Evolutionary conservation across 2,329 filamentous ascomycete genomes (phyloP).

Genomic region (Penicillium sp.): DNA sequence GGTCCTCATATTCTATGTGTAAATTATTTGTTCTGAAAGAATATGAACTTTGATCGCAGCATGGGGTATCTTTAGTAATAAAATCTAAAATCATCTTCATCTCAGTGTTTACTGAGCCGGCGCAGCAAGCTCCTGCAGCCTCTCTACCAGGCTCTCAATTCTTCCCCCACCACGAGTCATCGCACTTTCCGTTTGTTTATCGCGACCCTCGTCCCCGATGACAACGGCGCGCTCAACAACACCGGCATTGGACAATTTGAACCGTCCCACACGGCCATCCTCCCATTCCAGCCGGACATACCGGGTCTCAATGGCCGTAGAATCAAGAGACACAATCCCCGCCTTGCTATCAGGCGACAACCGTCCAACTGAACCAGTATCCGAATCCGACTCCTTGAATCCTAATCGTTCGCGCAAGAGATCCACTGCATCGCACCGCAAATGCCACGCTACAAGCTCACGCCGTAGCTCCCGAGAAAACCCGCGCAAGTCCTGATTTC

Average conservation of each 20-base stretch:
- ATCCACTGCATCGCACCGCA: conserved; percentile 39
- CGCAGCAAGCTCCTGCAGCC: conserved; percentile 23
- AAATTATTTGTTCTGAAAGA: not conserved
- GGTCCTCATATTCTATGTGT: not conserved
- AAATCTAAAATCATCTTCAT: not conserved
- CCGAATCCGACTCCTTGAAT: conserved; percentile 18
- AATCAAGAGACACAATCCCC: conserved; percentile 37
- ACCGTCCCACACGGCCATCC: conserved; percentile 45
- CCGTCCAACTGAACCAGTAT: conserved; percentile 12
- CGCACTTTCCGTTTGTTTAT: conserved; percentile 36
- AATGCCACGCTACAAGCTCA: conserved; percentile 45
- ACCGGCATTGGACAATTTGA: conserved; percentile 44
- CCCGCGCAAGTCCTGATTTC: conserved; percentile 37
- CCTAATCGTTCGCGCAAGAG: conserved; percentile 36
- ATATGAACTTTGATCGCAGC: not conserved
- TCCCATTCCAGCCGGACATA: conserved; percentile 47
- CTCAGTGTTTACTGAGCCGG: not conserved
- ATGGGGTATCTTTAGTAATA: conserved; percentile 9
- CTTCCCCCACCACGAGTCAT: conserved; percentile 37
- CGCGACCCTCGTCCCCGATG: conserved; percentile 41
- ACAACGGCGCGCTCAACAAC: conserved; percentile 45
- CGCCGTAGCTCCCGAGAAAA: conserved; percentile 42
- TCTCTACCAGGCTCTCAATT: conserved; percentile 36
- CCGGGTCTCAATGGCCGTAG: conserved; percentile 40
- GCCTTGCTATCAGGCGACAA: conserved; percentile 24